Conservation (phyloP, 202 grass and related monocot species). For the Carex arenaria region DNA sequence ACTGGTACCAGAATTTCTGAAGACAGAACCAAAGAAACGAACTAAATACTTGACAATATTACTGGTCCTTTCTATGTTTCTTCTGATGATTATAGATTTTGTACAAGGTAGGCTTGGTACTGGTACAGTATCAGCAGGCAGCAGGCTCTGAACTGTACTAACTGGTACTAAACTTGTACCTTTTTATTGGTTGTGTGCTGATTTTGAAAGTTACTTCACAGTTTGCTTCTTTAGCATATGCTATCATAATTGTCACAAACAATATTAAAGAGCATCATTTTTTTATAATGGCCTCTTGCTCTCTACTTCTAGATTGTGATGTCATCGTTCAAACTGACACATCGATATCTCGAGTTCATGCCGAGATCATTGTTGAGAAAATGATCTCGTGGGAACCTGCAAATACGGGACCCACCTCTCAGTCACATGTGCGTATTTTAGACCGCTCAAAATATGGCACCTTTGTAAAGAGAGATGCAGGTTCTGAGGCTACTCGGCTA, state of each 20-base stretch:
- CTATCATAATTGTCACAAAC: neutral
- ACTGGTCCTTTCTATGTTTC: no score
- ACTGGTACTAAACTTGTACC: neutral
- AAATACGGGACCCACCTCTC: slow-evolving; percentile 30
- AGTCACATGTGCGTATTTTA: slow-evolving; percentile 57
- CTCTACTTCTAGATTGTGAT: slow-evolving; percentile 57
- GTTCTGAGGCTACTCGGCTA: slow-evolving; percentile 41
- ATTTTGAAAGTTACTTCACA: no score
- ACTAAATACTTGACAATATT: no score
- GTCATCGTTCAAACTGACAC: slow-evolving; percentile 77
- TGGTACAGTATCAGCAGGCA: neutral
- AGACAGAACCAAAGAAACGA: neutral
- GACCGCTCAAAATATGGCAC: slow-evolving; percentile 86
- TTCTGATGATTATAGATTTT: neutral
- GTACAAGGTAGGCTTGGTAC: neutral
- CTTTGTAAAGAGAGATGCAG: slow-evolving; percentile 63
- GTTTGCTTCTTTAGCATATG: neutral
- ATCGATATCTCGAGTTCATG: slow-evolving; percentile 81
- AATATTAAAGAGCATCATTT: neutral
- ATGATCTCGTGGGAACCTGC: slow-evolving; percentile 63
- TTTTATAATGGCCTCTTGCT: neutral
- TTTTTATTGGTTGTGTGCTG: neutral
- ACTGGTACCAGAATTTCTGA: neutral
- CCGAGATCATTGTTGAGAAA: slow-evolving; percentile 63
- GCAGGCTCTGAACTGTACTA: neutral